Base-by-base conservation (phyloP, 805 yeast genomes). In the Candida ficus region DNA sequence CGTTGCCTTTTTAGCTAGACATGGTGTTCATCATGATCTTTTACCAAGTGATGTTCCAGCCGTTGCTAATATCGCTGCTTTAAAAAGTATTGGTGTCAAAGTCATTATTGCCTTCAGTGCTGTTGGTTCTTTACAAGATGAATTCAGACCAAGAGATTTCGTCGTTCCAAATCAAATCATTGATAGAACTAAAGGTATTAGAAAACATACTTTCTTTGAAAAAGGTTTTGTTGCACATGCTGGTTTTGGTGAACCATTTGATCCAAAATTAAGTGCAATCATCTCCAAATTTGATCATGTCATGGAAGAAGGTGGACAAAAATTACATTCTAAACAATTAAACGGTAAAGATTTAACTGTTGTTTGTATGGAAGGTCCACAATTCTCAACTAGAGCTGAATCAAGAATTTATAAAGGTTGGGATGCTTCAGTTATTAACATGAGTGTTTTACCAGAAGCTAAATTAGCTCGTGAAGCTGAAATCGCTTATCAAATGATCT, bases 351-450 rank as follows among this genome's bases (percentile, higher is more conserved):
- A 91, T 56, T 66, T 85, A 43, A 84, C 95, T 7, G 78, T 93
- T 30, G 75, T 93, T 47, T 93, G 99, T 63, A 93, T 93, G 99
- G 99, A 91, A 66, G 99, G 99, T 32, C 99, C 99, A 4, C 96
- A 93, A 37, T 93, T 93, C 64, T 82, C 95, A 29, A 93, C 99
- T 12, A 76, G 99, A 50, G 98, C 99, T 9, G 99, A 93, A 67
- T 89, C 97, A 12, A 76, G 75, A 59, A 65, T 93, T 66, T 93
- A 93, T 70, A 64, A 75, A 46, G 67, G 84, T 27, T 85, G 93
- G 82, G 97, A 96, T 42, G 98, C 96, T 7, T 78, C 89, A 26
- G 95, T 93, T 41, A 93, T 93, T 62, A 93, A 93, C 70, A 93
- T 93, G 99, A 83, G 95, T 38, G 93, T 88, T 42, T 66, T 93